phyloP scores from a whole-genome alignment of 257 asterid genomes.

The Nicotiana knightiana region DNA sequence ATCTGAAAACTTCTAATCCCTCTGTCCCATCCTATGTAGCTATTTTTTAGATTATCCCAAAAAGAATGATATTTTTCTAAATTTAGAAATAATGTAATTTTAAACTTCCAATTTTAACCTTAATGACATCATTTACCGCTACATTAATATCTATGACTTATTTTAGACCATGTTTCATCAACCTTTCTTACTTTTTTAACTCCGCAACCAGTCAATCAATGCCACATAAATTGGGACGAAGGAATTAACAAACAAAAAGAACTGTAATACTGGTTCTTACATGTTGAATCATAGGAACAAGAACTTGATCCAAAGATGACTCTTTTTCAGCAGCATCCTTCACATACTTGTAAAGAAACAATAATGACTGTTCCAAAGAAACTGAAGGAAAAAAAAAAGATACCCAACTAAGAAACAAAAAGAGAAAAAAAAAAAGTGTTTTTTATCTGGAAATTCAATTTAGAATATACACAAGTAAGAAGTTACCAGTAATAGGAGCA shows the following conservation, averaged over 20 bases:
- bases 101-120: too few species aligned
- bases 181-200: too few species aligned
- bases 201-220: too few species aligned
- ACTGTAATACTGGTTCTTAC: constrained; percentile 20
- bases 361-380: constrained; percentile 80
- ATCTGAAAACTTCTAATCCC: not conserved
- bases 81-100: too few species aligned
- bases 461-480: not conserved
- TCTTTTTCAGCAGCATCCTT: constrained; percentile 50
- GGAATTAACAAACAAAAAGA: not conserved
- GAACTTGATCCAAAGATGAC: constrained; percentile 64
- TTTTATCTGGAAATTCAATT: not conserved
- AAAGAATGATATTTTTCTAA: too few species aligned
- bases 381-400: constrained; percentile 20
- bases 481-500: constrained; percentile 37
- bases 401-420: not conserved
- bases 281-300: constrained; percentile 83
- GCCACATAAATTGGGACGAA: too few species aligned
- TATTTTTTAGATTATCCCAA: too few species aligned
- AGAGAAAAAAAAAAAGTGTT: not conserved
- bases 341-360: constrained; percentile 81
- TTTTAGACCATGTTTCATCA: too few species aligned
- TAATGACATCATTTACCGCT: too few species aligned
- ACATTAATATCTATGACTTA: too few species aligned
- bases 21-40: too few species aligned